Conservation (phyloP, 768 basidiomycete species). For the Fomitopsis pulvina region DNA sequence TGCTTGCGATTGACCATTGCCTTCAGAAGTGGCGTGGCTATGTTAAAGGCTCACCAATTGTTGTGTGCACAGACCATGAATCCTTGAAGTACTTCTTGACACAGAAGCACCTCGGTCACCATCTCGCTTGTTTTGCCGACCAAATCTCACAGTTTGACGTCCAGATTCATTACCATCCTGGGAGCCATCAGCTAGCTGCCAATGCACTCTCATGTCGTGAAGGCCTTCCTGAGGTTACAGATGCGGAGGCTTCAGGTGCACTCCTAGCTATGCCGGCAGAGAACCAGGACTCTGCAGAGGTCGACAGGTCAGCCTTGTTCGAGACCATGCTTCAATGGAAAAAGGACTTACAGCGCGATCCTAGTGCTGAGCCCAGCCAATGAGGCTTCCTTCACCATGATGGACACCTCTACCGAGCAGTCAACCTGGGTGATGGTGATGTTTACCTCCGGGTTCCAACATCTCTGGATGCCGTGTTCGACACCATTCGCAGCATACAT, state of each 20-base stretch:
- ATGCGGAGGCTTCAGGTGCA: constrained; percentile 12
- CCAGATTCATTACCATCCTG: constrained; percentile 11
- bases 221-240: constrained; percentile 11
- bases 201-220: constrained; percentile 15
- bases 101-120: constrained; percentile 14
- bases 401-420: background rate
- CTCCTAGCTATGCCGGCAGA: constrained; percentile 9
- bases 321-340: background rate
- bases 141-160: constrained; percentile 14
- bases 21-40: constrained; percentile 16
- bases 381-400: background rate
- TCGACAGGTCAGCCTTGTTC: background rate
- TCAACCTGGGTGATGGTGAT: background rate
- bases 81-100: constrained; percentile 17
- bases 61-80: constrained; percentile 19
- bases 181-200: constrained; percentile 11
- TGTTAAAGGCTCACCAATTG: constrained; percentile 18
- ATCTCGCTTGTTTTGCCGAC: constrained; percentile 18
- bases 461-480: background rate
- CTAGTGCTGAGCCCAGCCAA: background rate
- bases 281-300: background rate
- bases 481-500: constrained; percentile 14
- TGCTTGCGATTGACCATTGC: constrained; percentile 9
- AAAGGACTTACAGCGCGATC: background rate
- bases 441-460: background rate